Base-by-base conservation (phyloP, 805 yeast genomes). In the Grigorovia transvaalensis region DNA sequence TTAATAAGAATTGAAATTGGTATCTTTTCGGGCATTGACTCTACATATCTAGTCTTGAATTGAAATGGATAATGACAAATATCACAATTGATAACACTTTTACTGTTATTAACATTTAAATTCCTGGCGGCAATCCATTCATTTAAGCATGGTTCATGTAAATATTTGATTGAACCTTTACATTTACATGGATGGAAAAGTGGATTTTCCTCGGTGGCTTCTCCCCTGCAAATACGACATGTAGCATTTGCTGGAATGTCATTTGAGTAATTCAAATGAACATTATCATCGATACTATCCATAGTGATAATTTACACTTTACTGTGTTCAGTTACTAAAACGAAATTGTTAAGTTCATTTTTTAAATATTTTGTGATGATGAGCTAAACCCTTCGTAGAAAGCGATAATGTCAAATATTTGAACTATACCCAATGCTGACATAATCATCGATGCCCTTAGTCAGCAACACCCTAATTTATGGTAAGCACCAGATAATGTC, bases 191-290 rank as follows among this genome's bases (percentile, higher is more conserved):
- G 99, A 66, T 86, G 90, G 56, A 78, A 84, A 46, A 93, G 72
- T 3, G 96, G 96, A 56, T 86, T 88, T 1, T 77, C 80, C 0
- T 69, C 71, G 0, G 93, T 80, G n/a, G 79, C 90, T 59, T 88
- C 98, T 42, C 95, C 91, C 50, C 96, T 84, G 65, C 99, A 93
- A 46, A 93, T 90, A 54, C 99, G 84, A 68, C 99, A 93, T 2
- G 84, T 76, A 9, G 65, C 61, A n/a, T 56, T 56, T 6, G 45
- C 18, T 18, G 61, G 60, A 13, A 51, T 50, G 15, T 41, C 52
- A 40, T 49, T 15, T 46, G 42, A 12, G 4, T 18, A n/a, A 33
- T 35, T n/a, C 19, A 33, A 23, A 33, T 27, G 19, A 18, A 19
- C 20, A 13, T 23, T 13, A 33, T 18, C 30, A 19, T 46, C 19